Evolutionary conservation across 2,329 filamentous ascomycete genomes (phyloP), one percentile per base, ranked within the genome.

Genomic region (Botrytis pseudocinerea): DNA sequence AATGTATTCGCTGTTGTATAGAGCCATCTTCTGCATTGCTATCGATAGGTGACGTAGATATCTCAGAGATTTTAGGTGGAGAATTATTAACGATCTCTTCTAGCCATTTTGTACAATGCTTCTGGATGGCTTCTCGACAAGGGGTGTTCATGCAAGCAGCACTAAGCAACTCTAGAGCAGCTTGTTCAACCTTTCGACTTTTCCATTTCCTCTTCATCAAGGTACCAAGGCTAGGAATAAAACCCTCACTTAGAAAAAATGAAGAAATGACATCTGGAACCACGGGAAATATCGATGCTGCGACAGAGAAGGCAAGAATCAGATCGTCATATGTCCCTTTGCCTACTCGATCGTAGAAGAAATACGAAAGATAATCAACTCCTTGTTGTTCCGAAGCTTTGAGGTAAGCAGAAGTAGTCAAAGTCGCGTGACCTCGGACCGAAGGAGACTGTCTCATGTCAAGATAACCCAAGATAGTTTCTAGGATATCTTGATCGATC

Each of bases 281-380:
- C 70, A 99, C 88, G 1, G 96, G 95, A 80, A 99, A 99, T 14
- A 97, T 89, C 35, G 91, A 90, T 2, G 94, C 90, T 9, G 94
- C 94, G n/a, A 95, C 94, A 70, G 95, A 98, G 81, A 98, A 98
- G 9, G 95, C 95, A 68, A 96, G 87, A 71, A 97, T 93, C 77
- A 97, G 89, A 82, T 97, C 93, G 79, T 98, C 95, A 76, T 94
- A 93, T 38, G 92, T 95, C 70, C 91, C 91, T 76, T 91, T 90
- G 77, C 88, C 84, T 25, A 97, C 86, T 70, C 91, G 90, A 25
- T 88, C 85, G 71, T 90, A 90, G 80, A 98, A 92, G 81, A 96
- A 95, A 8, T 88, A 87, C 8, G 89, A 88, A 68, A 98, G 88
- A 76, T 91, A 88, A 76, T 89, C 86, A 76, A 90, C 87, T 5